These are phyloP conservation scores for Xylariales sp. DNA, from an alignment of 2,329 filamentous ascomycete genomes.

Conservation along the genomic window DNA sequence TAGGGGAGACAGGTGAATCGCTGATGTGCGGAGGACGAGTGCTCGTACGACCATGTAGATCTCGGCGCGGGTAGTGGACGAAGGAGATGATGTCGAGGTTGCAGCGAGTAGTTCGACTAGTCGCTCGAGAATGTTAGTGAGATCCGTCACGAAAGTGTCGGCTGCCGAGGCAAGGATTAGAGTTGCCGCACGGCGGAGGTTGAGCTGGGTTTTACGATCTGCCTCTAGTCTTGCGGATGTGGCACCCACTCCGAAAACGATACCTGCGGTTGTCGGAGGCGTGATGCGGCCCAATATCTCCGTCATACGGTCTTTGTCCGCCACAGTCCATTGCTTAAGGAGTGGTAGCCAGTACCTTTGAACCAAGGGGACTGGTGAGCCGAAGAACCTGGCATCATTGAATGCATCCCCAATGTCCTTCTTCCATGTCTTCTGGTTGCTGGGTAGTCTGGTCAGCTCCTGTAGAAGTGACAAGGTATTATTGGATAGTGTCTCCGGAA, in stretches of 20 bases:
- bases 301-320: slow-evolving; percentile 81
- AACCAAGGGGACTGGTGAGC: slow-evolving; percentile 60
- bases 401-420: slow-evolving; percentile 91
- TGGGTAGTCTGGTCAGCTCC: slow-evolving; percentile 70
- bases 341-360: slow-evolving; percentile 76
- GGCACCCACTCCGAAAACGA: slow-evolving; percentile 97
- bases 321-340: slow-evolving; percentile 75
- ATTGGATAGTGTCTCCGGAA: slow-evolving; percentile 77
- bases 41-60: slow-evolving; percentile 85
- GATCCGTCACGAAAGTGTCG: slow-evolving; percentile 75
- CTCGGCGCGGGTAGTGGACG: slow-evolving; percentile 81
- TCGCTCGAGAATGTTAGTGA: slow-evolving; percentile 72
- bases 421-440: slow-evolving; percentile 84
- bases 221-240: slow-evolving; percentile 91
- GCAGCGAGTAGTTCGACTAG: slow-evolving; percentile 81
- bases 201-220: slow-evolving; percentile 87
- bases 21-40: slow-evolving; percentile 71
- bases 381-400: slow-evolving; percentile 83
- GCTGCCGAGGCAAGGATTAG: slow-evolving; percentile 71
- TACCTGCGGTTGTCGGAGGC: slow-evolving; percentile 85
- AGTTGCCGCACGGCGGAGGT: slow-evolving; percentile 75
- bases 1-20: slow-evolving; percentile 74
- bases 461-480: slow-evolving; percentile 69
- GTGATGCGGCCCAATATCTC: slow-evolving; percentile 76
- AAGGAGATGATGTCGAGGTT: slow-evolving; percentile 84